Evolutionary conservation across 129 eudicot species (phyloP).

Genomic region (Flaveria robusta): DNA sequence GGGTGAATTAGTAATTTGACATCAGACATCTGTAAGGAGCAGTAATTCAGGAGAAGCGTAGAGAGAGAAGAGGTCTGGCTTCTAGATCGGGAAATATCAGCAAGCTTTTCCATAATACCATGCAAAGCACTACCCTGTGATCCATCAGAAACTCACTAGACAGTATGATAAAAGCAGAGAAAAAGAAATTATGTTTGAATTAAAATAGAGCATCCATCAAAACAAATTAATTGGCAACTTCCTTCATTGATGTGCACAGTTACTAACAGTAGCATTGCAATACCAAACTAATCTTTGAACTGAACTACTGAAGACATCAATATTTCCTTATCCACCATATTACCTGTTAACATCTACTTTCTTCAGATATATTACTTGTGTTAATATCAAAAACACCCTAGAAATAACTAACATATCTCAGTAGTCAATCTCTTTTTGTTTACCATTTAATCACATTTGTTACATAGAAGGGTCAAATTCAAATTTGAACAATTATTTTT

Average conservation of each 20-base stretch:
- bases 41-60: conserved; percentile 51
- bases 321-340: not conserved
- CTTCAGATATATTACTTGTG: not conserved
- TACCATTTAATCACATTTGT: not conserved
- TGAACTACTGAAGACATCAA: not conserved
- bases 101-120: conserved; percentile 60
- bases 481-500: not conserved
- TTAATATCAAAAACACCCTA: not conserved
- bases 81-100: conserved; percentile 37
- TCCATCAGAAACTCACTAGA: conserved; percentile 29
- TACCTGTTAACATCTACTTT: not conserved
- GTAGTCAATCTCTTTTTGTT: not conserved
- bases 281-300: not conserved
- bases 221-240: not conserved
- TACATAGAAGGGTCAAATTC: not conserved
- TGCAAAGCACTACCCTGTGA: conserved; percentile 82
- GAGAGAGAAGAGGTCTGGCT: conserved; percentile 52
- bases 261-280: conserved; percentile 11
- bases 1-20: conserved; percentile 53
- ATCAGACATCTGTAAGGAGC: conserved; percentile 58
- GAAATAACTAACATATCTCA: not conserved
- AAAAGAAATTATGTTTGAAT: not conserved
- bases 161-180: conserved; percentile 14
- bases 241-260: conserved; percentile 9
- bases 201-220: conserved; percentile 7